phyloP scores from a whole-genome alignment of 78 protist species.

The Guillardia theta region DNA sequence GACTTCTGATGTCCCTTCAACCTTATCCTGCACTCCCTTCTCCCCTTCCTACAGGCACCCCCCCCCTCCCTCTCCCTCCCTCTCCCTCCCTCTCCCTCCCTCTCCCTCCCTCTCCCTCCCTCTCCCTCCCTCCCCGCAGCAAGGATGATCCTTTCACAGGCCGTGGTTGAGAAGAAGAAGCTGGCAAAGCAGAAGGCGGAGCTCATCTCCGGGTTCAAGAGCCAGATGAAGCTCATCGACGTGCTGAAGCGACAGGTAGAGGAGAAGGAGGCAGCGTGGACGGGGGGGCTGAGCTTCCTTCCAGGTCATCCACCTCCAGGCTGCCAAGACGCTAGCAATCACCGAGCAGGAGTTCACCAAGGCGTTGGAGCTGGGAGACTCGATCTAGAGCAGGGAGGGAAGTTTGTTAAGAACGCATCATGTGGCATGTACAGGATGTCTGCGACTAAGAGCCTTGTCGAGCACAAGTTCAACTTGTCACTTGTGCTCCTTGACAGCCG shows the following conservation, averaged over 20 bases:
- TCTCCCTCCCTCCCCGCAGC: neutral
- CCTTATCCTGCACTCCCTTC: neutral
- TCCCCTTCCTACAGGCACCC: neutral
- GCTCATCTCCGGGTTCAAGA: constrained; percentile 55
- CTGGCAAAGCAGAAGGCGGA: constrained; percentile 54
- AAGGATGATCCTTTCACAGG: neutral
- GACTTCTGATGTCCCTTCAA: neutral
- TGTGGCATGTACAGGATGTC: too few species aligned
- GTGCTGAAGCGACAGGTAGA: constrained; percentile 58
- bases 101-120: neutral
- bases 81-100: neutral
- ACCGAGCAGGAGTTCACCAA: constrained; percentile 47
- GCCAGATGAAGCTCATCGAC: constrained; percentile 71
- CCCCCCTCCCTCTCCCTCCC: neutral
- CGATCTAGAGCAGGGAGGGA: neutral
- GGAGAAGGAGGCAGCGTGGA: neutral
- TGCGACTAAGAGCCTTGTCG: too few species aligned
- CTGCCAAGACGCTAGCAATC: constrained; percentile 55
- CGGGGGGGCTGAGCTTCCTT: neutral
- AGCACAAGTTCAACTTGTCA: too few species aligned
- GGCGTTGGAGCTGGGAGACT: neutral
- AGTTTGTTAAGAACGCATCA: too few species aligned
- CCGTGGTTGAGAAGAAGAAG: constrained; percentile 18
- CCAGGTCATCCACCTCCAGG: constrained; percentile 62
- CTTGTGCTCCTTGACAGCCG: too few species aligned